Base-by-base conservation (phyloP, 2,329 filamentous ascomycete species). In the Colletotrichum spaethianum region DNA sequence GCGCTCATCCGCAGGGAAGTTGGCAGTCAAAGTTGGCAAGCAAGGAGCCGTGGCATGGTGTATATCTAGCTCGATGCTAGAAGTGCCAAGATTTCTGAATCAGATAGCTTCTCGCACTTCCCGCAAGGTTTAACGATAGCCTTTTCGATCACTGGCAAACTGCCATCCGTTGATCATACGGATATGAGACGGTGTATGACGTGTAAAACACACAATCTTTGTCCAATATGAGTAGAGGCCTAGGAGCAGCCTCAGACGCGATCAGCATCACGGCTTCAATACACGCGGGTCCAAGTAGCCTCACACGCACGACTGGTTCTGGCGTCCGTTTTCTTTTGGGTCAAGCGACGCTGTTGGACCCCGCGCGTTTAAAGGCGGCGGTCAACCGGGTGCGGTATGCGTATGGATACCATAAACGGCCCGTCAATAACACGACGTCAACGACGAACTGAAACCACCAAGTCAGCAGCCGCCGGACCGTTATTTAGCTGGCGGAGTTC, bases 91-190 rank as follows among this genome's bases (percentile, higher is more conserved):
- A 20, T 52, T 3, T 28, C 42, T 36, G 8, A 42, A 31, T 16
- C 11, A 31, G 42, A 31, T 23, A 48, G 40, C 50, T 57, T 40
- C 44, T 36, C 31, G 2, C 44, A 26, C 38, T 12, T 44, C 16
- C 18, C 46, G 8, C 8, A 60, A 53, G 44, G 65, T 52, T 55
- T 20, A 59, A 42, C 18, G 57, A 52, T 69, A 33, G 52, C 33
- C 57, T 72, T 72, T 72, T 67, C 53, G 50, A 48, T 56, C 33
- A 31, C 52, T 70, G n/a, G n/a, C 16, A 14, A 48, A 33, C 57
- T 68, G 57, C 23, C 64, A 68, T 72, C 64, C 36, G 64, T 48
- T 62, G 64, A 63, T 68, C 69, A 63, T 63, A 63, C 68, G 14
- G 18, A 18, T 42, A 56, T 44, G 68, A 71, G 64, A 71, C 57